Evolutionary conservation across 345 rosid species (phyloP).

Genomic region (Dovyalis caffra): DNA sequence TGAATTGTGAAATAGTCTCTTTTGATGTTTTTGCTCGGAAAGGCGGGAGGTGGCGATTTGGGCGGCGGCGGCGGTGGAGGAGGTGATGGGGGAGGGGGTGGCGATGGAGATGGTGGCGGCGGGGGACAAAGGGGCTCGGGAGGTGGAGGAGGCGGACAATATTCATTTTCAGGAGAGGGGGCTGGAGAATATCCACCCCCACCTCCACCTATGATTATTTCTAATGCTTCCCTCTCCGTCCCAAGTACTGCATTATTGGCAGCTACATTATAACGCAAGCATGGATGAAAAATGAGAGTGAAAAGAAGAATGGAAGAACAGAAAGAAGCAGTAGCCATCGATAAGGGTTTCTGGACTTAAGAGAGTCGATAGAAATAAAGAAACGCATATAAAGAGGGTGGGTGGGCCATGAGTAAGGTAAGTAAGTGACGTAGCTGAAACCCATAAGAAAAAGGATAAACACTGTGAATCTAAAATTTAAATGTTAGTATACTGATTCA

Average conservation of each 20-base stretch:
- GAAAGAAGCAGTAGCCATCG: constrained; percentile 19
- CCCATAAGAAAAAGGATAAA: too few relatives aligned
- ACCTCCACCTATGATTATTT: constrained; percentile 26
- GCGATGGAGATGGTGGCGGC: fast-evolving
- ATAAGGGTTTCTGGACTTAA: neutral
- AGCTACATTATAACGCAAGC: constrained; percentile 5
- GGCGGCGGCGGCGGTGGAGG: neutral
- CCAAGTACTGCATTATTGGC: neutral
- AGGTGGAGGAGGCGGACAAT: neutral
- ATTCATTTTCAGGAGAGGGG: neutral
- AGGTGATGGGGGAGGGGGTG: fast-evolving
- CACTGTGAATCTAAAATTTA: too few relatives aligned
- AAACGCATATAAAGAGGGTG: too few relatives aligned
- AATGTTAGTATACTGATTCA: too few relatives aligned
- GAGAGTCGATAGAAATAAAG: too few relatives aligned
- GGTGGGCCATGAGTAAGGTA: neutral
- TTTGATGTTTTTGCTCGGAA: neutral
- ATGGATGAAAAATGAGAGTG: neutral
- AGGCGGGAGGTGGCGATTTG: neutral
- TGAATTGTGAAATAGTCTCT: constrained; percentile 23
- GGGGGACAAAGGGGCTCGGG: fast-evolving
- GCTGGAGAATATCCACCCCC: constrained; percentile 12
- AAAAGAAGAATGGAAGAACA: constrained; percentile 5
- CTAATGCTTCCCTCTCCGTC: constrained; percentile 21
- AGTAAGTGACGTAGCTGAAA: too few relatives aligned